Base-by-base conservation (phyloP, 2,329 filamentous ascomycete genomes). In the Fusarium irregulare region DNA sequence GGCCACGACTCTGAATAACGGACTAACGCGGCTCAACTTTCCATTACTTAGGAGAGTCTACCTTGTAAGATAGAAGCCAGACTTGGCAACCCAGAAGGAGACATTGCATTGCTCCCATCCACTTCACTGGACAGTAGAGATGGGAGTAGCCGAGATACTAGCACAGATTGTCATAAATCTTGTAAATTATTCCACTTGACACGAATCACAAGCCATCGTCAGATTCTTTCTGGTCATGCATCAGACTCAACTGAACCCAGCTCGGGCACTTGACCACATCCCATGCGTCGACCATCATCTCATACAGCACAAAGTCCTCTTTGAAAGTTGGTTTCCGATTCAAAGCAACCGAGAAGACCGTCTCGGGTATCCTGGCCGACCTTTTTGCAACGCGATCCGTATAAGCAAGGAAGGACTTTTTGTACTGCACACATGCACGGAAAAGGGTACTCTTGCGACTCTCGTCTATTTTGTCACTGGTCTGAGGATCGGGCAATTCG, bases 181-280 rank as follows among this genome's bases (percentile, higher is more conserved):
- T 37, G 18, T 37, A 37, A 37, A 37, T 37, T n/a, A 37, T n/a
- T 37, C 34, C 34, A 37, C 34, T 37, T 37, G 18, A 37, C 18
- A 11, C 18, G 10, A 37, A 37, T 37, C 34, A 50, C 16, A 50
- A 13, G 16, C 48, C 30, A 50, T 61, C 59, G 8, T 46, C 30
- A 9, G 3, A 11, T 20, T 54, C 46, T 54, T 34, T 62, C 10
- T 40, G 37, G 14, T 54, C 45, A 18, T 62, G 56, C 21, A 61
- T 9, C 6, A 62, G 34, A 32, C 56, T 62, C 40, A 61, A 53
- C 34, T 61, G 46, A 46, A 41, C 56, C 59, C 59, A 62, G 16
- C 46, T 46, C 3, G 59, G 59, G 8, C 30, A 61, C 4, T 30
- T 45, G 12, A 8, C 18, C 14, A 23, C 14, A 14, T 61, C 46